Evolutionary conservation across 306 rosid species (phyloP).

Genomic region (Rosa lucieae): DNA sequence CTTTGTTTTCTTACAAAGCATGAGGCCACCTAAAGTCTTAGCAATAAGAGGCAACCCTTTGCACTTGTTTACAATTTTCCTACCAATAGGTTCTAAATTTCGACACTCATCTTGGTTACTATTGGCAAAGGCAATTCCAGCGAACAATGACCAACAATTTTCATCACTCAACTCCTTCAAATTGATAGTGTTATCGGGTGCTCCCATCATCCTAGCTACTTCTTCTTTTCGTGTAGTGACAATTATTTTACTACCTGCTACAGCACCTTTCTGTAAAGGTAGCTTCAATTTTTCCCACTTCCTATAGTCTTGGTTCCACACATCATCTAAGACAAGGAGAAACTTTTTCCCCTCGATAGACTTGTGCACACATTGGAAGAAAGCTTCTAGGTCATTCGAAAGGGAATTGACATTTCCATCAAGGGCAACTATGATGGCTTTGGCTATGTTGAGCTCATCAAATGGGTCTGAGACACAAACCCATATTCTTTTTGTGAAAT

Average conservation of each 20-base stretch:
- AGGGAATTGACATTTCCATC: background rate
- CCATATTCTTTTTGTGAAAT: constrained; percentile 8
- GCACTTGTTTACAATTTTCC: background rate
- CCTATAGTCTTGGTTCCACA: constrained; percentile 7
- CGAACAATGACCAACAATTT: background rate
- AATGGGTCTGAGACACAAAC: constrained; percentile 24
- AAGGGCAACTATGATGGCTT: background rate
- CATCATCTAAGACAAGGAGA: constrained; percentile 25
- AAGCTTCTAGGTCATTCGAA: too few species aligned
- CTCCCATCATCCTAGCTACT: constrained; percentile 12
- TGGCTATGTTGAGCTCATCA: constrained; percentile 12
- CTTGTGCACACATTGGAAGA: too few species aligned
- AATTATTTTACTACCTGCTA: constrained; percentile 16
- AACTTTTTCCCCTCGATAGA: background rate
- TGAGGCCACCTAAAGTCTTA: constrained; percentile 9
- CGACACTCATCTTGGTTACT: background rate
- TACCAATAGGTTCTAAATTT: background rate
- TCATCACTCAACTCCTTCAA: background rate
- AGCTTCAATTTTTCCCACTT: constrained; percentile 8
- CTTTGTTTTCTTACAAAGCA: background rate
- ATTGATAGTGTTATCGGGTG: background rate
- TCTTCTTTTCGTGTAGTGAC: constrained; percentile 21
- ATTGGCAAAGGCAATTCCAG: background rate
- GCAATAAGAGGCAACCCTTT: constrained; percentile 23
- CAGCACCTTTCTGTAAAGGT: background rate